Conservation (phyloP, 257 asterid genomes). For the Anisodus acutangulus region DNA sequence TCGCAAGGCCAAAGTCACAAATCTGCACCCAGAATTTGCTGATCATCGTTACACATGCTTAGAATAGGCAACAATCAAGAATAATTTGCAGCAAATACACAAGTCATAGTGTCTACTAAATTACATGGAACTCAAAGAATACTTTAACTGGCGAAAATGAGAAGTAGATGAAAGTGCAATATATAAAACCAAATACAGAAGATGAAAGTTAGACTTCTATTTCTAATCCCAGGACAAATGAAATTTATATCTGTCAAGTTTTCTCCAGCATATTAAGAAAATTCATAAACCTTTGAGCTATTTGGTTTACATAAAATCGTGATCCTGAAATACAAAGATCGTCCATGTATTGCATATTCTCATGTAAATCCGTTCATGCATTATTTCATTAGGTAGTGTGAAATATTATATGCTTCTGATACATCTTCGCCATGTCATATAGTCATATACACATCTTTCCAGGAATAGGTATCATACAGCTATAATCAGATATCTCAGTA, state of each 20-base stretch:
- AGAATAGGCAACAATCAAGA: neutral
- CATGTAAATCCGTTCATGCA: neutral
- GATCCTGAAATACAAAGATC: neutral
- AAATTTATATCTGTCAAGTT: neutral
- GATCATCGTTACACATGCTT: constrained; percentile 23
- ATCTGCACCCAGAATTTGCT: constrained; percentile 44
- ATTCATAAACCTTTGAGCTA: neutral
- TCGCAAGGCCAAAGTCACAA: constrained; percentile 83
- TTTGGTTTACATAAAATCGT: no score
- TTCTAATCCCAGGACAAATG: neutral
- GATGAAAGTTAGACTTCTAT: neutral
- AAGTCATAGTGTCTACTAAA: neutral
- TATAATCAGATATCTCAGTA: neutral
- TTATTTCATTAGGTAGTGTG: neutral
- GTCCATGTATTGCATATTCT: neutral
- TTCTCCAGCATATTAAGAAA: neutral
- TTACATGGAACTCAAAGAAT: neutral
- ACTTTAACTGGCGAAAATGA: neutral
- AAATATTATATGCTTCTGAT: neutral
- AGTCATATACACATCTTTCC: neutral
- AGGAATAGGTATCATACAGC: neutral
- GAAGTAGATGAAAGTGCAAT: neutral
- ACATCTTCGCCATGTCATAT: neutral
- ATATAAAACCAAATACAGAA: neutral
- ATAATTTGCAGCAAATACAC: neutral